Base-by-base conservation (phyloP, 1,284 basidiomycete species). In the Heterobasidion parviporum region DNA sequence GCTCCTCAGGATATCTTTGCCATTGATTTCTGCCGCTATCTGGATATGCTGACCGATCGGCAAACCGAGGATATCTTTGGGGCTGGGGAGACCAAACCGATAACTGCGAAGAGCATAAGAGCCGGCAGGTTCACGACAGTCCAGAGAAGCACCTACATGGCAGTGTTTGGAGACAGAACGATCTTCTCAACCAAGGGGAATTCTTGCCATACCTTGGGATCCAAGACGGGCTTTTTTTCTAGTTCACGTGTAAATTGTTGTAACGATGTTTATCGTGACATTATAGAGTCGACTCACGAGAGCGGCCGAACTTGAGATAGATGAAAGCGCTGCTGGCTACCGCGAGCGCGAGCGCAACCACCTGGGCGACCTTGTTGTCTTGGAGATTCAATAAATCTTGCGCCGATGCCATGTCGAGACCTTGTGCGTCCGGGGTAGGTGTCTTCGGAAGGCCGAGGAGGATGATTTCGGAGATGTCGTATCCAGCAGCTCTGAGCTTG, bases 41-140 rank as follows among this genome's bases (percentile, higher is more conserved):
- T 91, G 89, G 65, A 99, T 92, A 78, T 99, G 96, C 74, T 98
- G 94, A 57, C 96, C 97, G 65, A 95, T 89, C 53, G 97, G 96
- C 6, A 99, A 85, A 57, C 95, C 95, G 14, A 99, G 86, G 54
- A 88, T 77, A 71, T 90, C 87, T 50, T 84, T 79, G 1, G 77
- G 64, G 59, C 79, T 75, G 32, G 92, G 89, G 14, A 99, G 81
- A 47, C 78, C 83, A 70, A 98, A 97, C 60, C 94, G 93, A 78
- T 98, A 98, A 63, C 92, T 95, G 66, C 52, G 57, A 41, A 57
- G 48, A 51, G 52, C 61, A 55, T 43, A 53, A 1, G 56, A 38
- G 52, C n/a, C 9, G 49, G 46, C 18, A 53, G 10, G 8, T 14
- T 50, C 33, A 48, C 33, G 50, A 47, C 14, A 45, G 43, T 48